Evolutionary conservation across 768 basidiomycete species (phyloP).

Genomic region (Naganishia randhawae): DNA sequence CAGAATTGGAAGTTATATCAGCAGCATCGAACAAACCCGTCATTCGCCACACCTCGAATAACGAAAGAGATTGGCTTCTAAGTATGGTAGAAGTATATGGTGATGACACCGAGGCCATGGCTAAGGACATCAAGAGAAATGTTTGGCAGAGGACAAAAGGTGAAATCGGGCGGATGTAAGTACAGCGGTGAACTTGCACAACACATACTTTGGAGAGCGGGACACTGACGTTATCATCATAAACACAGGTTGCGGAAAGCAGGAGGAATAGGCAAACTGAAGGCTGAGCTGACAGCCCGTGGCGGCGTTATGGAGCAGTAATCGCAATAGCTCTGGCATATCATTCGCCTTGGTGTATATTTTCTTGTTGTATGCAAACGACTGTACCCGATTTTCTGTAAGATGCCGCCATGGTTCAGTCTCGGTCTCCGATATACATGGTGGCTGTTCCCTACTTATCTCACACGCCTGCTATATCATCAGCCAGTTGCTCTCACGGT

Average conservation of each 20-base stretch:
- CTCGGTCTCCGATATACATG: no score
- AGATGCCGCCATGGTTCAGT: no score
- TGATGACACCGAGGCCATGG: conserved; percentile 70
- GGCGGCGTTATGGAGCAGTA: conserved; percentile 23
- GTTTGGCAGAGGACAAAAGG: conserved; percentile 78
- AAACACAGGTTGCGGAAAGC: conserved; percentile 40
- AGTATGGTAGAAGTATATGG: conserved; percentile 68
- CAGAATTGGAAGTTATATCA: conserved; percentile 65
- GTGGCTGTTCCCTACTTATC: no score
- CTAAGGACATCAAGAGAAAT: conserved; percentile 72
- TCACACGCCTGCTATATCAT: no score
- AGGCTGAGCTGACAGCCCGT: not conserved
- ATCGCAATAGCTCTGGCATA: not conserved
- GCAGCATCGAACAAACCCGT: conserved; percentile 52
- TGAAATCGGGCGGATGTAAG: conserved; percentile 56
- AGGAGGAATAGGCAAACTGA: conserved; percentile 42
- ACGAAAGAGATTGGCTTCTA: conserved; percentile 66
- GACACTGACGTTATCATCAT: not conserved
- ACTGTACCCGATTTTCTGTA: not conserved
- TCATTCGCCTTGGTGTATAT: not conserved
- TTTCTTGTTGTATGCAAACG: not conserved
- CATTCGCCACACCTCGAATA: conserved; percentile 63
- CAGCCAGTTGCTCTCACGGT: no score
- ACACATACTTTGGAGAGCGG: no score
- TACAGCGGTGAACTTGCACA: not conserved